A percentile compares a stretch with the other conserved stretches of the same genome.
phyloP scores from a whole-genome alignment of 768 basidiomycete species.

The Tulasnella sp. region DNA sequence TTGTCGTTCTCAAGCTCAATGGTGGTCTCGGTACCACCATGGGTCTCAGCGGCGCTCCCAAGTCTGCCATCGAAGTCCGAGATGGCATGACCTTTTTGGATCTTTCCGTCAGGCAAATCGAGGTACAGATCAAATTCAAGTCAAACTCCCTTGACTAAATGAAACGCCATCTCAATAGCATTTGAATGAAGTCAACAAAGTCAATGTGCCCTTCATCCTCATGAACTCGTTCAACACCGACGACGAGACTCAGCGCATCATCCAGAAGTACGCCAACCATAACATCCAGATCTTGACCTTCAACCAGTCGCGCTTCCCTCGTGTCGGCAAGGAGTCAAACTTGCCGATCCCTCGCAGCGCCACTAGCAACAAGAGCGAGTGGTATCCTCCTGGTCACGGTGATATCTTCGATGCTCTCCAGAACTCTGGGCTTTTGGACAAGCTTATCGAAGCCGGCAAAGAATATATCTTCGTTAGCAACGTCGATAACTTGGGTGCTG shows the following conservation, averaged over 20 bases:
- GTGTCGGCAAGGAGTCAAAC: conserved; percentile 81
- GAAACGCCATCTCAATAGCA: conserved; percentile 34
- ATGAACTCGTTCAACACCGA: conserved; percentile 99
- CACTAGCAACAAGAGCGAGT: conserved; percentile 76
- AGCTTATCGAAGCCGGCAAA: conserved; percentile 82
- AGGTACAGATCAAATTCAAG: conserved; percentile 31
- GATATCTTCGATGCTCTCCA: conserved; percentile 88
- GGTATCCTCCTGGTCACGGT: conserved; percentile 97
- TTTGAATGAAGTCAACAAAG: conserved; percentile 71
- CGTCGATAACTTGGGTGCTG: conserved; percentile 91
- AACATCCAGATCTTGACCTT: conserved; percentile 53
- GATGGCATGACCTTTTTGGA: conserved; percentile 98
- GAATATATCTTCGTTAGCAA: conserved; percentile 97
- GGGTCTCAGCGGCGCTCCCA: conserved; percentile 80
- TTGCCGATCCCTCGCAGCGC: conserved; percentile 72
- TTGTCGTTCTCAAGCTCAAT: conserved; percentile 92
- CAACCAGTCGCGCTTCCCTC: conserved; percentile 90
- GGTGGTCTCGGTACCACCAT: conserved; percentile 88
- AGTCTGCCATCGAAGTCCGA: conserved; percentile 90
- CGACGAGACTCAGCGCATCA: conserved; percentile 90
- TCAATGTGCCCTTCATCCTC: conserved; percentile 92
- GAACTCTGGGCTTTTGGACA: conserved; percentile 85
- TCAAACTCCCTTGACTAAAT: too few relatives aligned
- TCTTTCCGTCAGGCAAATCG: conserved; percentile 86
- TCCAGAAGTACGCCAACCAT: conserved; percentile 94